phyloP scores from a whole-genome alignment of 495 filamentous ascomycete genomes.

The Oidiodendron maius region DNA sequence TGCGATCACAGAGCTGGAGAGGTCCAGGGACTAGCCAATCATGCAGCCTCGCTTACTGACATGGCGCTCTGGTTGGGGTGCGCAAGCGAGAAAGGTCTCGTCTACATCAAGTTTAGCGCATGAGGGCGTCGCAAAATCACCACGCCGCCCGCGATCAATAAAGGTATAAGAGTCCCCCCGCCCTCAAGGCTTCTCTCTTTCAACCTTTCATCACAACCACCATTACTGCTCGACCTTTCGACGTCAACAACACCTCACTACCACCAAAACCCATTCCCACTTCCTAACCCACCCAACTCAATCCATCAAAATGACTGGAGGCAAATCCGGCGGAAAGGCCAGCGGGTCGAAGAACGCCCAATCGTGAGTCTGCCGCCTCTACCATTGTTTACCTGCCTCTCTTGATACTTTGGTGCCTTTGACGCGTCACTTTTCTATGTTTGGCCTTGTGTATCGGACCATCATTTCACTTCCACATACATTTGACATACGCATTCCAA shows the following conservation, averaged over 20 bases:
- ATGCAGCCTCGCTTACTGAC: no score
- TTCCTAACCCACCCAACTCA: slow-evolving; percentile 21
- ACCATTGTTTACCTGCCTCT: slow-evolving; percentile 8
- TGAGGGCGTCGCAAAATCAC: no score
- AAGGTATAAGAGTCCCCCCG: no score
- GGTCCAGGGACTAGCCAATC: no score
- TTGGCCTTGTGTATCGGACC: no score
- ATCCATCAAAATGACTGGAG: slow-evolving; percentile 87
- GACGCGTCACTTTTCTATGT: slow-evolving; percentile 25
- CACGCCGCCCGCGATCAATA: no score
- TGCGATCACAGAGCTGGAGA: no score
- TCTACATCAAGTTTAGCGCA: no score
- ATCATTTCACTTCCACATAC: slow-evolving; percentile 5
- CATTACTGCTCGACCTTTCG: background rate
- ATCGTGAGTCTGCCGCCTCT: slow-evolving; percentile 60
- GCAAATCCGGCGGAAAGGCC: slow-evolving; percentile 98
- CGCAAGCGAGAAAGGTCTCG: no score
- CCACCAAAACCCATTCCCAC: background rate
- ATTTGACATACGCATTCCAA: slow-evolving; percentile 14
- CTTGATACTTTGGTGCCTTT: slow-evolving; percentile 3
- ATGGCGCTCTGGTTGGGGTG: no score
- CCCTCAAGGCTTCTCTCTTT: no score
- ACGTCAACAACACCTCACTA: slow-evolving; percentile 4
- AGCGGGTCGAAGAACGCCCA: slow-evolving; percentile 94
- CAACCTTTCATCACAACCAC: background rate